phyloP scores from a whole-genome alignment of 192 early-diverging fungal genomes.

The Chytriomyces sp. region DNA sequence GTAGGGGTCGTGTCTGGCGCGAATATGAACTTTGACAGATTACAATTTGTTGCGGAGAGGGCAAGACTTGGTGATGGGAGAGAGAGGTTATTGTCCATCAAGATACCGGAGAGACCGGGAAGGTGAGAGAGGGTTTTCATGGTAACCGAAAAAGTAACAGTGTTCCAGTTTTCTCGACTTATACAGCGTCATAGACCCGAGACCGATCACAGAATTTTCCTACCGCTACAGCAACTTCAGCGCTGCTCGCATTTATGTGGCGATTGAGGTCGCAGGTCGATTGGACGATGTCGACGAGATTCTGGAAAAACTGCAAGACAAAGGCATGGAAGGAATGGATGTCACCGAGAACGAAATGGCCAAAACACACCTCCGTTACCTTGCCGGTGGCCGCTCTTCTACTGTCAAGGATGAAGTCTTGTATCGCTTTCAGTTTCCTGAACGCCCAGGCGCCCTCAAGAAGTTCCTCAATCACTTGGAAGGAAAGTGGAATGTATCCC shows the following conservation, averaged over 20 bases:
- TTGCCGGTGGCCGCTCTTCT: constrained; percentile 41
- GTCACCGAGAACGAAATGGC: constrained; percentile 53
- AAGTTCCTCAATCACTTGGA: constrained; percentile 22
- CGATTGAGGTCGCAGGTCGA: constrained; percentile 37
- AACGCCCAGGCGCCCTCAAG: constrained; percentile 47
- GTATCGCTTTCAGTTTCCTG: constrained; percentile 51
- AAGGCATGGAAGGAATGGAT: constrained; percentile 44
- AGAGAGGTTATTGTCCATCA: constrained; percentile 43
- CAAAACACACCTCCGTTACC: constrained; percentile 44
- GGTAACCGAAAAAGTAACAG: background rate
- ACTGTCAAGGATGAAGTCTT: constrained; percentile 36
- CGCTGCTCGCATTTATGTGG: constrained; percentile 44
- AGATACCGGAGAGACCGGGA: constrained; percentile 53
- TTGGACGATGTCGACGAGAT: constrained; percentile 31
- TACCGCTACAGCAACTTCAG: constrained; percentile 46
- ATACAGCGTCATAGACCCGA: constrained; percentile 49
- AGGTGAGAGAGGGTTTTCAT: constrained; percentile 21
- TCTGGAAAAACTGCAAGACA: constrained; percentile 9
- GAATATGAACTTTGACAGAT: constrained; percentile 62
- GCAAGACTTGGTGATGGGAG: constrained; percentile 46
- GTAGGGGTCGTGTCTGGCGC: constrained; percentile 49
- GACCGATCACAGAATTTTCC: constrained; percentile 47
- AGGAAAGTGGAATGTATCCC: constrained; percentile 47
- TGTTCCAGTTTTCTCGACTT: constrained; percentile 33
- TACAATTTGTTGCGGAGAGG: constrained; percentile 56